Evolutionary conservation across 257 asterid species (phyloP), one percentile per base, ranked within the genome.

Genomic region (Cynanchum wilfordii): DNA sequence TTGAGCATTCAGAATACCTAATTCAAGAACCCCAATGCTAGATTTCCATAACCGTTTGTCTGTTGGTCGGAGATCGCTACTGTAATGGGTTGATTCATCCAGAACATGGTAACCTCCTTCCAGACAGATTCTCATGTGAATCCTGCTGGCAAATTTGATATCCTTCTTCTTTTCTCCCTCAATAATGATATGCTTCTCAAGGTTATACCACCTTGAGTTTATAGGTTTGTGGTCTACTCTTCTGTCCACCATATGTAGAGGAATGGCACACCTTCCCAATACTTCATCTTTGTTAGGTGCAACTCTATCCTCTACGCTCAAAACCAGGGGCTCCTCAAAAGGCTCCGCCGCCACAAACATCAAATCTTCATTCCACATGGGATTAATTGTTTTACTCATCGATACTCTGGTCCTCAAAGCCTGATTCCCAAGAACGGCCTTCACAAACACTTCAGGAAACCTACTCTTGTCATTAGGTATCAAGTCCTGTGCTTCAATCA

Each of bases 41-140:
- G 88, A 65, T 50, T 84, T 84, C 88, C 88, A 84, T 25, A 84
- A 57, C 72, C 81, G 88, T 45, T 77, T 84, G 40, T 86, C 86
- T 2, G 88, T 84, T 9, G 88, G 88, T 42, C 88, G 79, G 25
- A 84, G 86, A 75, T 84, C 88, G 73, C 88, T 84, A 54, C 88
- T 84, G 75, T 84, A 81, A 70, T 84, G 86, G 20, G 88, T 84
- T 3, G 88, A 84, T 74, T 84, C 88, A 54, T 84, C 88, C 15
- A 84, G 80, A 55, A 84, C 88, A 66, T 84, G 88, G 72, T 84
- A 84, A 51, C 86, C 88, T 62, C 88, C 88, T 78, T 84, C 88
- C 67, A 84, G 67, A 66, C 86, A 77, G 65, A 84, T 74, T 73
- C 88, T 84, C 86, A 72, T 72, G 79, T 84, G 88, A 74, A 84